Evolutionary conservation across 805 yeast genomes (phyloP), one percentile per base, ranked within the genome.

Genomic region (Metschnikowia rubicola): DNA sequence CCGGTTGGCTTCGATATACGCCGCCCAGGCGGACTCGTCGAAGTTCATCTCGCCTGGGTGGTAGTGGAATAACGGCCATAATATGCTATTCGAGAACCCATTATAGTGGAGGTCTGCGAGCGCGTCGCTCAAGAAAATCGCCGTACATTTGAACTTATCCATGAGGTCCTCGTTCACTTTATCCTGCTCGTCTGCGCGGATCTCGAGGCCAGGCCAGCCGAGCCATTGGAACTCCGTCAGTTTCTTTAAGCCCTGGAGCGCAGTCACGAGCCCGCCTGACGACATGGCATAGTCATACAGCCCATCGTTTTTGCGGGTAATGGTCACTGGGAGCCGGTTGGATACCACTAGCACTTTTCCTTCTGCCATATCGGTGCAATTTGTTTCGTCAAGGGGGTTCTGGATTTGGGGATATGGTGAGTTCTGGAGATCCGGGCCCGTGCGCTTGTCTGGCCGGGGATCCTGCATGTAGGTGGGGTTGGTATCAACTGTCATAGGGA

Each of bases 11-110:
- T 89, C 94, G 46, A 89, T 86, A 65, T 94, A 94, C 1, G 98
- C 98, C 44, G 91, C 91, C 99, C 99, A 94, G 1, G 97, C 96
- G 52, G 81, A 82, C 64, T 94, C 99, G 67, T 94, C 99, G 62
- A 94, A 94, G 64, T 88, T 91, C 86, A 95, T 94, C 66, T 95
- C 99, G 51, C 98, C 99, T 0, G 99, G 99, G 63, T 94, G 99
- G 68, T 94, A 94, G 66, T 94, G 99, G 73, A 94, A 94, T 51
- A 95, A 70, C 1, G 99, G 99, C 99, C 99, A 94, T 54, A 94
- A 71, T 53, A 94, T 94, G 12, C 96, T 86, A 67, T 94, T 94
- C 53, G 89, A 80, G 67, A 95, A 94, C 30, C 98, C 99, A 64
- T 95, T 94, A 70, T 94, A 94, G 69, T 94, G 98, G 55, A 94